Conservation (phyloP, 768 basidiomycete genomes). For the Russula sp. region DNA sequence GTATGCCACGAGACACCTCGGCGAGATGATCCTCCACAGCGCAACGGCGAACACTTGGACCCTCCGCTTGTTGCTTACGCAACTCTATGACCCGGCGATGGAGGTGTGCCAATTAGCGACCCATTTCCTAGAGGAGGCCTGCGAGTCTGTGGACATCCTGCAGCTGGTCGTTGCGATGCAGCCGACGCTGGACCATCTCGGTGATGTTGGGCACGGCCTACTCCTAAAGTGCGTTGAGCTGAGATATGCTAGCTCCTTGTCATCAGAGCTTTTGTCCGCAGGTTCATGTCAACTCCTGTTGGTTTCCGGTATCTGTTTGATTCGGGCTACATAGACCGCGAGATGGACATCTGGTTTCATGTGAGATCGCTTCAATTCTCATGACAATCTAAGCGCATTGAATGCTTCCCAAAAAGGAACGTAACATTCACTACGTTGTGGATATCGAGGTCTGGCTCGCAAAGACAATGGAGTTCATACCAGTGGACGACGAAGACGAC, state of each 20-base stretch:
- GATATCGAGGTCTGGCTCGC: slow-evolving; percentile 90
- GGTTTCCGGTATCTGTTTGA: slow-evolving; percentile 91
- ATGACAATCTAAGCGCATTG: neutral
- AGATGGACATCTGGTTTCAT: slow-evolving; percentile 95
- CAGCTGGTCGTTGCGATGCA: slow-evolving; percentile 91
- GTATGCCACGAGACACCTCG: slow-evolving; percentile 84
- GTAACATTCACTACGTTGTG: slow-evolving; percentile 88
- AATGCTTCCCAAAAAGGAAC: slow-evolving; percentile 51
- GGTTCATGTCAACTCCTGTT: slow-evolving; percentile 90
- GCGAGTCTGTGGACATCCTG: slow-evolving; percentile 74
- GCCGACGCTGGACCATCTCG: slow-evolving; percentile 91
- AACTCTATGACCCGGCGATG: slow-evolving; percentile 86
- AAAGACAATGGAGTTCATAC: slow-evolving; percentile 55
- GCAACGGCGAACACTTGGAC: slow-evolving; percentile 76
- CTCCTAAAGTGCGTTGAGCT: slow-evolving; percentile 62
- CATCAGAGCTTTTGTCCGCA: slow-evolving; percentile 26
- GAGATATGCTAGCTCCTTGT: neutral
- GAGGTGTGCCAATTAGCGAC: slow-evolving; percentile 91
- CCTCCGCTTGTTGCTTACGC: slow-evolving; percentile 83
- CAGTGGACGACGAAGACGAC: slow-evolving; percentile 56
- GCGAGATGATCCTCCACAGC: slow-evolving; percentile 64
- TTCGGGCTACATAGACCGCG: slow-evolving; percentile 86
- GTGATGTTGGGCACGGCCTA: slow-evolving; percentile 83
- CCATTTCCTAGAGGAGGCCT: slow-evolving; percentile 81
- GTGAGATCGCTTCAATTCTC: slow-evolving; percentile 37